phyloP scores from a whole-genome alignment of 768 basidiomycete species.

The Mycena indigotica region DNA sequence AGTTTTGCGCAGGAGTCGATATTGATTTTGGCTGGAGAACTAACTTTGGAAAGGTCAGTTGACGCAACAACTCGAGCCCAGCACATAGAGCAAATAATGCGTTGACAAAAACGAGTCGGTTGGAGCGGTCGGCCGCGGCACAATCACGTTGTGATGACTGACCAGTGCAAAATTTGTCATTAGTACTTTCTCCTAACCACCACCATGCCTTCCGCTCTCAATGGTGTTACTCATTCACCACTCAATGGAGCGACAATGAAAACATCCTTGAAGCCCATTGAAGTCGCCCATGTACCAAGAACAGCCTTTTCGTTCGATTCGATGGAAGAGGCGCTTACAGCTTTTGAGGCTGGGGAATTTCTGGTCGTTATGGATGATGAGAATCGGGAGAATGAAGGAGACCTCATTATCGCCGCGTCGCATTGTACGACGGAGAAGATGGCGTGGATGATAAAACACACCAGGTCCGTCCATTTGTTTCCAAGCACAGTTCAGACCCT shows the following conservation, averaged over 20 bases:
- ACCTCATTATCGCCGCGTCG: slow-evolving; percentile 85
- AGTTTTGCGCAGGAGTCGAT: no score
- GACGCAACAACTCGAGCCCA: no score
- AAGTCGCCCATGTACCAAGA: slow-evolving; percentile 31
- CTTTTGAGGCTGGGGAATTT: slow-evolving; percentile 82
- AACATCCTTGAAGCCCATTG: slow-evolving; percentile 38
- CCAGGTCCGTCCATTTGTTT: slow-evolving; percentile 63
- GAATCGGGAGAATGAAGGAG: slow-evolving; percentile 94
- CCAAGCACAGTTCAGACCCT: slow-evolving; percentile 5
- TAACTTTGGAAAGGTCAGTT: no score
- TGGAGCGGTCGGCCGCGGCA: no score
- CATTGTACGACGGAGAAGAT: slow-evolving; percentile 92
- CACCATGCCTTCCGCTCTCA: neutral
- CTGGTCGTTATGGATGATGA: slow-evolving; percentile 99
- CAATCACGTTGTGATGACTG: neutral
- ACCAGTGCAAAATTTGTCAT: neutral
- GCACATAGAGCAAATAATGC: no score
- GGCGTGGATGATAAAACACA: slow-evolving; percentile 98
- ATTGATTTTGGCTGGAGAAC: no score
- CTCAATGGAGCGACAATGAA: slow-evolving; percentile 13
- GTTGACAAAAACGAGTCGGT: no score
- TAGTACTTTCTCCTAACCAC: neutral
- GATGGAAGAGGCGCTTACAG: slow-evolving; percentile 76
- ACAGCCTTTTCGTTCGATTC: slow-evolving; percentile 70
- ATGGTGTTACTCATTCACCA: neutral